Evolutionary conservation across 345 rosid species (phyloP), one percentile per base, ranked within the genome.

Genomic region (Rhizophora apiculata): DNA sequence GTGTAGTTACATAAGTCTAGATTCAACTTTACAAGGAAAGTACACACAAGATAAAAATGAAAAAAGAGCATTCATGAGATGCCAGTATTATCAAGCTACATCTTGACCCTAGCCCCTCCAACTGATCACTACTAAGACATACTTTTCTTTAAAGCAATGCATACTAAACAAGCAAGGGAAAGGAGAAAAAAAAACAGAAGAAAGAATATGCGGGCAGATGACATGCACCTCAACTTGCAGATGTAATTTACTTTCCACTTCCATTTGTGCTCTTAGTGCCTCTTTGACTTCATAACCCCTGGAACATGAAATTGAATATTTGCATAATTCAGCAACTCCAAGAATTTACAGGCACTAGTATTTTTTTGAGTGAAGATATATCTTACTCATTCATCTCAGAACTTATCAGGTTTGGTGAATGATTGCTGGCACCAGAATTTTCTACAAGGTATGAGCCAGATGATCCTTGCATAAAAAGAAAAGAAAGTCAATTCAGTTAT

Each of bases 221-320:
- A 36, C 64, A 56, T 39, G 70, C 67, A 88, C 87, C 91, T 88
- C 96, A 49, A 86, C 92, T 82, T 82, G 92, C 80, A 88, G 81
- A 77, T 89, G 93, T 63, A 89, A 74, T 77, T 85, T 89, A 75
- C 92, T 89, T 74, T 92, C 85, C 69, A 89, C 88, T 81, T 92
- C 97, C 91, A 92, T 89, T 71, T 92, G 94, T 54, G 81, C 86
- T 67, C 92, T 84, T 77, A 81, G 72, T 64, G 92, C 92, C 77
- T 87, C 89, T 78, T 84, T 84, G 64, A 85, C 92, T 82, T 84
- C 89, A 73, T 80, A 85, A 58, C 84, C 87, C 77, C 92, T 87
- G 67, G 46, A 24, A 65, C 16, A 64, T 64, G 48, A 63, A 24
- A 71, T 65, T 37, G 56, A 57, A 43, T 59, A 67, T 51, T 60